Evolutionary conservation across 179 eudicot genomes (phyloP), one percentile per base, ranked within the genome.

Genomic region (Gypsophila paniculata): DNA sequence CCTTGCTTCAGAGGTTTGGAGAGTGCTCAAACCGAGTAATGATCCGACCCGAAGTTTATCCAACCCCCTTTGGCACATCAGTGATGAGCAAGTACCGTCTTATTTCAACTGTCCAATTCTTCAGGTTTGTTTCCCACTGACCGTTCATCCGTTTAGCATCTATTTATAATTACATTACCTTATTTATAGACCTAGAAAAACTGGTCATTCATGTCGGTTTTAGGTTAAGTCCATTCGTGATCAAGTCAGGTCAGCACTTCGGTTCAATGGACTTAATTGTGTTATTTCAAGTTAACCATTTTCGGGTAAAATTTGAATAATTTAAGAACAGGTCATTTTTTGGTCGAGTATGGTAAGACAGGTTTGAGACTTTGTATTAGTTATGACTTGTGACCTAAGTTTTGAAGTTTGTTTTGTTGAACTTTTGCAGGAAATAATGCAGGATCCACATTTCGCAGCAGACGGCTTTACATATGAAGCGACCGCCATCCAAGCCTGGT

Each of bases 1-100:
- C 29, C 90, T 93, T 66, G 83, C 69, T 26, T 68, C 85, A 0
- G 98, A 93, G 61, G 96, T 85, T 6, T 89, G 88, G 98, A 83
- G 85, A 79, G 76, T 82, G 49, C 88, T 93, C 14, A 84, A 89
- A 71, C 88, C 86, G 6, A 82, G 80, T 87, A 80, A 80, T 72
- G 78, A 55, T 72, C 87, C 88, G 6, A 79, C 88, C 68, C 85
- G 83, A 53, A 75, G 79, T 72, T 80, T 71, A 17, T 18, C 86
- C 2, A 81, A 14, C 23, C 71, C 89, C 8, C 64, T 73, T 48
- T 53, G 73, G 42, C 39, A 70, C 38, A 69, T 68, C 51, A 76
- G 70, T 11, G 87, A 79, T 26, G 88, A 82, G 75, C 80, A 77
- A 46, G 79, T 77, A 32, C 97, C 97, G 11, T 14, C 74, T 14